Evolutionary conservation across 2,329 filamentous ascomycete species (phyloP), one percentile per base, ranked within the genome.

Genomic region (Pyrenophora teres): DNA sequence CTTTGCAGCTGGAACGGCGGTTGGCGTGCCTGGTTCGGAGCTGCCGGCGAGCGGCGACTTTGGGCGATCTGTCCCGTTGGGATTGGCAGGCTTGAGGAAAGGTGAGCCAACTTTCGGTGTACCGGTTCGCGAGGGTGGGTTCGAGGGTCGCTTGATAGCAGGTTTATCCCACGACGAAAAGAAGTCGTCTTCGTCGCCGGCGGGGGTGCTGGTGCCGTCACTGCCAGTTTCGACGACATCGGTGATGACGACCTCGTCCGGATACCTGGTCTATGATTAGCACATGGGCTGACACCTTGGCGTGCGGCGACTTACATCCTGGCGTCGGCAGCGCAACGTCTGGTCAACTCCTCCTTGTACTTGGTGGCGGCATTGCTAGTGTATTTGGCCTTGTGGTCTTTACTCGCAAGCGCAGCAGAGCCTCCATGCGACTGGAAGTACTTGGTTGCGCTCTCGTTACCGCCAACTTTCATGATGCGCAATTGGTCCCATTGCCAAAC

Each of bases 81-180:
- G 86, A 58, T 83, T 84, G 40, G 81, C 75, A 53, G 90, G 82
- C 70, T 86, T 92, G 54, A 97, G 81, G 81, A 97, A 96, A 1
- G 94, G 93, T n/a, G 93, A 97, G 4, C 86, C 84, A 9, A 89
- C 82, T 3, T 90, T 87, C 12, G 93, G 93, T 2, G 94, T 97
- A 44, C 86, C 87, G 37, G 90, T 94, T 69, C 94, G 88, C 32
- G 93, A 97, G 37, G 94, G 84, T 13, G 94, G 93, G 62, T 96
- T 96, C 59, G 91, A 97, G 31, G 93, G 93, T 65, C 92, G 87
- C 82, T 97, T 99, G 77, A 99, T 95, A 4, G 92, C 85, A 18
- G 94, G 94, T 79, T 97, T 97, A 71, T 97, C 94, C 94, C 93
- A 99, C 0, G 92, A 97, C 8, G 93, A 96, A 78, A 99, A 99